Base-by-base conservation (phyloP, 2,329 filamentous ascomycete genomes). In the Nigrospora sphaerica region DNA sequence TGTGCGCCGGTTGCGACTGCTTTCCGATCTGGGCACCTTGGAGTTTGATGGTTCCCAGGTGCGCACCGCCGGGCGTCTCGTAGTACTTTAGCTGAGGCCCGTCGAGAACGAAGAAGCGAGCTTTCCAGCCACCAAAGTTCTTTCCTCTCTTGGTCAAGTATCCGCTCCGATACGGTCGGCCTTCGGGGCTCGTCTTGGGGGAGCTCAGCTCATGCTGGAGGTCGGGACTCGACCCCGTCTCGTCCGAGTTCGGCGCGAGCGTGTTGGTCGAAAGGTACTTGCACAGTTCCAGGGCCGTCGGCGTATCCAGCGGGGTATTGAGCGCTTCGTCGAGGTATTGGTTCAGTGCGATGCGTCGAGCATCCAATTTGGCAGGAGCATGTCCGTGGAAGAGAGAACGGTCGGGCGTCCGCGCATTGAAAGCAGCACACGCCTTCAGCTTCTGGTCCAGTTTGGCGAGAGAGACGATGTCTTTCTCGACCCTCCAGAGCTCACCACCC, bases 101-200 rank as follows among this genome's bases (percentile, higher is more conserved):
- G 44, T 81, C 77, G 12, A 81, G 69, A 18, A 80, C 68, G 57
- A 83, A 84, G 59, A 80, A 83, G 32, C 80, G 70, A 12, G 90
- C 91, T 67, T 98, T 98, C 93, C 93, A 98, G 42, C 93, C 93
- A 44, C 93, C 93, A 68, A 98, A 98, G 60, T 97, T 97, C 74
- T 98, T 98, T 42, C 93, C 93, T 55, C 88, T 81, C 71, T 98
- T 98, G 2, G 93, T 97, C 42, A 98, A 71, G 64, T 97, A 98
- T 10, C 93, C 93, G 60, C 84, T 91, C 60, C 88, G 89, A 49
- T 83, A 75, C 10, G 85, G 81, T 42, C 83, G 80, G 4, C 82
- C 81, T 56, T 84, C 80, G 6, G 80, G 74, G 0, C 81, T 79
- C 4, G 71, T 69, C 59, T 65, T 75, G 45, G 62, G 57, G n/a